These are phyloP conservation scores for Pneumocystis canis DNA, from an alignment of 1,139 yeast genomes.

Conservation along the genomic window DNA sequence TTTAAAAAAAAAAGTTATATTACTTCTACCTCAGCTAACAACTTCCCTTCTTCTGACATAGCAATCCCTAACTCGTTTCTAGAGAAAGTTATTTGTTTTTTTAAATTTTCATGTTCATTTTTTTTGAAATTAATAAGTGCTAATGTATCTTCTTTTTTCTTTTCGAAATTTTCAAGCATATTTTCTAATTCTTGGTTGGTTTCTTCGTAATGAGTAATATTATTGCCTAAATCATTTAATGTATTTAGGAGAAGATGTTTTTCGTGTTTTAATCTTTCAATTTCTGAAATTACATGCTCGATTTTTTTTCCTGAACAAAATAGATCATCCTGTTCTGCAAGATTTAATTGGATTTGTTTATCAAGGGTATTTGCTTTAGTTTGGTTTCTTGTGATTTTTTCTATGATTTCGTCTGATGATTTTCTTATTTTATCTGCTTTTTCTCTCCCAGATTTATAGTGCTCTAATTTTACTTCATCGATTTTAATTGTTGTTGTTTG, in stretches of 20 bases:
- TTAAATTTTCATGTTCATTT: constrained; percentile 6
- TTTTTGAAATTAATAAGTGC: constrained; percentile 12
- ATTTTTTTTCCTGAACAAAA: constrained; percentile 72
- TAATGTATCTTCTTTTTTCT: constrained; percentile 29
- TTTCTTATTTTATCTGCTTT: constrained; percentile 48
- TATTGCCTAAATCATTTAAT: constrained; percentile 4
- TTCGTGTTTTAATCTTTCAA: constrained; percentile 43
- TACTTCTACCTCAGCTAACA: constrained; percentile 34
- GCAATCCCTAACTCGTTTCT: constrained; percentile 13
- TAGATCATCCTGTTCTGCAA: constrained; percentile 44
- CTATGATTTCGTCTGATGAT: constrained; percentile 33
- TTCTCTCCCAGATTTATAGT: constrained; percentile 55
- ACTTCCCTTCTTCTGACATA: constrained; percentile 43
- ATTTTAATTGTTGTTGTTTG: constrained; percentile 60
- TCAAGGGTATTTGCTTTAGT: constrained; percentile 39
- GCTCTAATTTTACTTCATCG: constrained; percentile 63
- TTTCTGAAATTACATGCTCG: constrained; percentile 52
- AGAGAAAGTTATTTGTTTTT: not conserved
- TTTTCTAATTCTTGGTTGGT: constrained; percentile 37
- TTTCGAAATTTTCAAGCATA: constrained; percentile 41
- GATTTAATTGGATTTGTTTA: constrained; percentile 36
- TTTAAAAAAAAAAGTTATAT: not conserved
- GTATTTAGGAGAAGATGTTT: constrained; percentile 19
- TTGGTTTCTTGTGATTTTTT: constrained; percentile 33
- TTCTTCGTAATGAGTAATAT: constrained; percentile 28